Conservation (phyloP, 164 flowering plant species). For the Nelumbo lutea region DNA sequence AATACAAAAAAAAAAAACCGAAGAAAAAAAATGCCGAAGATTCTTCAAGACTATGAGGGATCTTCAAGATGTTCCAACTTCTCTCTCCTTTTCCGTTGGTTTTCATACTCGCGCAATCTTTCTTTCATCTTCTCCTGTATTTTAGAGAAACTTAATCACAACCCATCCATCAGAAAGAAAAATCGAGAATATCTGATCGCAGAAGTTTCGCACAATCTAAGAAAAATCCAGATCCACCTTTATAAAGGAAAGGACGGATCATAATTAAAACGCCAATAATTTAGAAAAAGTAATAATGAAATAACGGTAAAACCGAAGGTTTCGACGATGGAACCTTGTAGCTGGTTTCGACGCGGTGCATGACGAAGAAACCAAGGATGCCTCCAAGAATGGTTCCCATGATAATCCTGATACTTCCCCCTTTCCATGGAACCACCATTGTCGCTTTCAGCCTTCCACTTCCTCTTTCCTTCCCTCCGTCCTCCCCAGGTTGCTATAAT, state of each 20-base stretch:
- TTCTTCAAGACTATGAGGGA: conserved; percentile 4
- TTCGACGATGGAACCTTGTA: conserved; percentile 45
- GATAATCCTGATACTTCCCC: conserved; percentile 73
- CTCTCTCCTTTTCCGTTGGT: conserved; percentile 8
- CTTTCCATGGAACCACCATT: conserved; percentile 34
- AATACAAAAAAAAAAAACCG: background rate
- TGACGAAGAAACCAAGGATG: conserved; percentile 74
- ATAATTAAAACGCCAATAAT: background rate
- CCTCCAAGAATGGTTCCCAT: conserved; percentile 76
- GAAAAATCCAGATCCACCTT: background rate
- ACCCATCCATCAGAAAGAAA: too few species aligned
- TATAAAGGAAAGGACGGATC: too few species aligned
- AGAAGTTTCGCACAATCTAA: too few species aligned
- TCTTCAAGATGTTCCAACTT: conserved; percentile 8
- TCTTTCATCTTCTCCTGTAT: conserved; percentile 24
- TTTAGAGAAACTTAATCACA: background rate
- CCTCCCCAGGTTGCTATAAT: too few species aligned
- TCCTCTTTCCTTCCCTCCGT: too few species aligned
- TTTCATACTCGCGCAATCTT: conserved; percentile 20
- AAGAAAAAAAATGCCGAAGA: background rate
- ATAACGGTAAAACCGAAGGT: background rate
- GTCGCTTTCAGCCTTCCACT: background rate
- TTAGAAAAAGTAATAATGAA: background rate
- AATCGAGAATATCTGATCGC: too few species aligned
- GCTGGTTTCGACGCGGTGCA: conserved; percentile 65